Base-by-base conservation (phyloP, 2,329 filamentous ascomycete species). In the Colletotrichum gloeosporioides region DNA sequence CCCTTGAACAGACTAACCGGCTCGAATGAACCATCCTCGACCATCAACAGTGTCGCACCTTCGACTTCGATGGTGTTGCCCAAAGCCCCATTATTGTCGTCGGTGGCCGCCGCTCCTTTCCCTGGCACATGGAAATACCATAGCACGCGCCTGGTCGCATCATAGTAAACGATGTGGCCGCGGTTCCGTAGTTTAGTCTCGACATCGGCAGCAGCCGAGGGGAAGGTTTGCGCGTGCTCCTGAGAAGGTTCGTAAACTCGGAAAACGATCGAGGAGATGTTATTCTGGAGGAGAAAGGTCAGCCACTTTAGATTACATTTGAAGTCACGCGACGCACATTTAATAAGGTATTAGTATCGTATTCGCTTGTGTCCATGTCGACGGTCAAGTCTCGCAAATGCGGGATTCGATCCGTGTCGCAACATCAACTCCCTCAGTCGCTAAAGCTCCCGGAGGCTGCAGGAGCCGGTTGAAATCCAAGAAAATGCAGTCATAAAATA, bases 331-430 rank as follows among this genome's bases (percentile, higher is more conserved):
- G 22, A 86, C 89, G 80, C 79, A 92, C 91, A 85, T 92, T 87
- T 81, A 91, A 85, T 80, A 92, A 84, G 77, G 87, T 88, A 85
- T 92, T 92, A 82, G 91, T 92, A 81, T 91, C 90, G 84, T 91
- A 92, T 85, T 92, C 90, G 79, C 90, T 89, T 83, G 89, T 88
- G 84, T 92, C 91, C 91, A 92, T 92, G 82, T 89, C 90, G 89
- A 82, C 84, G 80, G 83, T 81, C 79, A 83, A 78, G 81, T 67
- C 57, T 65, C 66, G 75, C 72, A 27, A 71, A 67, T 32, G 65
- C 72, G 53, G 71, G 67, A 77, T 63, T 49, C 31, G 27, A 75
- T 75, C 67, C 69, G 69, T 74, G 66, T 69, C 64, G 76, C 76
- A 68, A 78, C 77, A 78, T 78, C 55, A 78, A 78, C 76, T 72